Base-by-base conservation (phyloP, 352 stramenopile genomes). In the Phytophthora cactorum region DNA sequence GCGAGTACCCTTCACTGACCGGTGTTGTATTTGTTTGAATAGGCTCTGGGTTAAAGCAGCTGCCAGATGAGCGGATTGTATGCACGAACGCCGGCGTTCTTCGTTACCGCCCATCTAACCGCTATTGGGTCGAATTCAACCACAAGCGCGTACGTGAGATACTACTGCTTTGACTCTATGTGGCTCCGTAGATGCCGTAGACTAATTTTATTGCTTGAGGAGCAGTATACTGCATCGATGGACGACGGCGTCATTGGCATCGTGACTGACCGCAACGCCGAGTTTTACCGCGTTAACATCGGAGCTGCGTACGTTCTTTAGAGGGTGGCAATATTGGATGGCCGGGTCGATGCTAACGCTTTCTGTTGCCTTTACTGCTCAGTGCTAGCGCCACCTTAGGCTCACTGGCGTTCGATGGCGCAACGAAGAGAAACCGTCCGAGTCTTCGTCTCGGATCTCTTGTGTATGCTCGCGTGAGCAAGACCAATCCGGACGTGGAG, bases 341-440 rank as follows among this genome's bases (percentile, higher is more conserved):
- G 17, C 5, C 12, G 6, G 38, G 5, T 45, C 15, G 17, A 17
- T 36, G n/a, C 25, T 55, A 41, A 57, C 47, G 1, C 15, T 58
- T 47, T 58, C n/a, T 52, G 3, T 46, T 61, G 22, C 27, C 6
- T 51, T 50, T 76, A 8, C 29, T 27, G 10, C 8, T 25, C 64
- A 95, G 86, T 39, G 89, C 84, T 34, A 91, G 72, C 31, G 86
- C 82, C 55, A 90, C 72, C 11, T 70, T 96, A 12, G 82, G 83
- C 7, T 74, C 81, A 11, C 73, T 99, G 2, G 93, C 88, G 36
- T 99, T 99, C 68, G 97, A 99, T 76, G 97, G 97, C 27, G 97
- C 97, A n/a, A 98, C 93, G 3, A 99, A 99, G 79, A 84, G 97
- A 17, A 99, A 99, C 75, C 93, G 96, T 60, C 97, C 97, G 3